Evolutionary conservation across 306 rosid genomes (phyloP).

Genomic region (Heteromeles arbutifolia): DNA sequence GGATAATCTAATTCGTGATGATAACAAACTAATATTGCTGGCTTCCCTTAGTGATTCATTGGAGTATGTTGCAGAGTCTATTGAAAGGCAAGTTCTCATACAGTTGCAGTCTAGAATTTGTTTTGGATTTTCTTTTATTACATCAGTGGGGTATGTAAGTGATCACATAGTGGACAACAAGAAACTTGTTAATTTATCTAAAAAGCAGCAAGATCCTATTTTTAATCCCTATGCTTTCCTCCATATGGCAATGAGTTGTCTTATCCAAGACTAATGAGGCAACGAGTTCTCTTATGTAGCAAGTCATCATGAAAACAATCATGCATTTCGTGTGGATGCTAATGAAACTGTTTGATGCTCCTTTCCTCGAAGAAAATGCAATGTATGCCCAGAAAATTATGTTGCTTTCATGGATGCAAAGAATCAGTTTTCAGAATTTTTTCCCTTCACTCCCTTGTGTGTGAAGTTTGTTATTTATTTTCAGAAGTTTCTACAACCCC

Average conservation of each 20-base stretch:
- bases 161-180: background rate
- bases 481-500: background rate
- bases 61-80: constrained; percentile 93
- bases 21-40: constrained; percentile 87
- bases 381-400: background rate
- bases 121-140: background rate
- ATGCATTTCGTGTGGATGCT: background rate
- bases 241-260: background rate
- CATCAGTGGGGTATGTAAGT: constrained; percentile 4
- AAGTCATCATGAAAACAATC: background rate
- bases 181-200: constrained; percentile 3
- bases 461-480: background rate
- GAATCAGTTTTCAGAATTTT: background rate
- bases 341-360: background rate
- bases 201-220: background rate
- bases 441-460: background rate
- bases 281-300: background rate
- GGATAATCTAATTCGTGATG: constrained; percentile 97
- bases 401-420: background rate
- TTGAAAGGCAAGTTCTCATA: constrained; percentile 70
- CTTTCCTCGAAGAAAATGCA: background rate
- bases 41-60: constrained; percentile 97
- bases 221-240: background rate
- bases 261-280: background rate
- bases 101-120: background rate